Base-by-base conservation (phyloP, 2,329 filamentous ascomycete genomes). In the Venturia carpophila region DNA sequence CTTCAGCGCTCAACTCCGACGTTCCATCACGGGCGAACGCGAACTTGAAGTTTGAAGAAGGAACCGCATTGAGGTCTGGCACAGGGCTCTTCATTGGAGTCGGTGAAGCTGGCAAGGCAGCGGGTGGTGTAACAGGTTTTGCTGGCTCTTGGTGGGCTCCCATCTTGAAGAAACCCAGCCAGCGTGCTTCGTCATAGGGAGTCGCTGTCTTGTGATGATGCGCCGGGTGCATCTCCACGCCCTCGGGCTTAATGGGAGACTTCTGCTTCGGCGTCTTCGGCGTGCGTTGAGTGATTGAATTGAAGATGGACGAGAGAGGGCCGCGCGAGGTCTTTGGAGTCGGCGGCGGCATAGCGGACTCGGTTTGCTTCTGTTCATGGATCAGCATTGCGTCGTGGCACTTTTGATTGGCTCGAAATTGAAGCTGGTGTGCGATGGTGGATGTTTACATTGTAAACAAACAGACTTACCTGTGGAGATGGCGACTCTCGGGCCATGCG, bases 141-240 rank as follows among this genome's bases (percentile, higher is more conserved):
- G 47, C 79, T 0, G 79, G 79, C 68, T 79, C 81, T 11, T 80
- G 79, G 42, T 79, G 75, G n/a, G 83, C 77, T 67, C 83, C 85
- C 74, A 94, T 87, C 69, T 90, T 88, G 66, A 85, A 84, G 75
- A 97, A 96, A 19, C 92, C 92, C 27, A 96, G 82, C 71, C 89
- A 85, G 55, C 94, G 80, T 6, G 89, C 91, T 13, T 92, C 91
- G 34, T 94, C 92, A 1, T 88, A 84, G 56, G 90, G 80, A 64
- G 89, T 90, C 67, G 86, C 88, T 68, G 82, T 87, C 64, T 84
- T 82, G 66, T 94, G 91, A 65, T 86, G 84, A 73, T 89, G 90
- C 78, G 89, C 90, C 10, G 93, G 93, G 73, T 97, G 92, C 92
- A 97, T 97, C 74, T 96, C 92, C 67, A 87, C 85, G 68, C 83